These are phyloP conservation scores for Ophiorrhiza pumila DNA, from an alignment of 257 asterid genomes.

Conservation along the genomic window DNA sequence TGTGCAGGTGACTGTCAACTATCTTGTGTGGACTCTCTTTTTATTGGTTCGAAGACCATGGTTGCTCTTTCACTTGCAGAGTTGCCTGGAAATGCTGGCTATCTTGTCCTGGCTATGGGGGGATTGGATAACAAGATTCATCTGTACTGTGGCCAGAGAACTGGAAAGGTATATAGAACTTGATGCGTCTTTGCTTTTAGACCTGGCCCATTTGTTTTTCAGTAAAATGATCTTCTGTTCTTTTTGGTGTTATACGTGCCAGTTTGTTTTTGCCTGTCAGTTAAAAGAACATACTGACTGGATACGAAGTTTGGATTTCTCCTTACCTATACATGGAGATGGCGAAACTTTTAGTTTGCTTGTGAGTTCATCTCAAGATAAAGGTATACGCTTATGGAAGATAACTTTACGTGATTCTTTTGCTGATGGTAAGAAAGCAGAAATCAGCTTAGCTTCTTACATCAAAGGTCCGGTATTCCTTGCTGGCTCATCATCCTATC, in stretches of 20 bases:
- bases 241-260: conserved; percentile 22
- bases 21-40: conserved; percentile 60
- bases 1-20: conserved; percentile 67
- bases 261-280: conserved; percentile 85
- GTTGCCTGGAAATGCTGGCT: conserved; percentile 60
- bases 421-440: conserved; percentile 34
- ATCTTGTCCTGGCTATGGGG: conserved; percentile 74
- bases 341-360: conserved; percentile 60
- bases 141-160: conserved; percentile 71
- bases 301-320: conserved; percentile 94
- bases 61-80: conserved; percentile 81
- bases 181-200: conserved; percentile 17
- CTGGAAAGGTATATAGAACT: conserved; percentile 68
- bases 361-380: conserved; percentile 97
- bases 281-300: conserved; percentile 93
- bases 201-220: conserved; percentile 17
- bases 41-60: conserved; percentile 68
- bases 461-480: conserved; percentile 85
- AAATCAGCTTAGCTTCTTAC: conserved; percentile 70
- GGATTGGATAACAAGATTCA: conserved; percentile 93
- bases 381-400: conserved; percentile 97
- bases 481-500: conserved; percentile 62
- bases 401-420: conserved; percentile 43
- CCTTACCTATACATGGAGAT: conserved; percentile 52
- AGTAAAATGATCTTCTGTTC: conserved; percentile 17